phyloP scores from a whole-genome alignment of 2,329 filamentous ascomycete species.

The Hymenoscyphus fraxineus region DNA sequence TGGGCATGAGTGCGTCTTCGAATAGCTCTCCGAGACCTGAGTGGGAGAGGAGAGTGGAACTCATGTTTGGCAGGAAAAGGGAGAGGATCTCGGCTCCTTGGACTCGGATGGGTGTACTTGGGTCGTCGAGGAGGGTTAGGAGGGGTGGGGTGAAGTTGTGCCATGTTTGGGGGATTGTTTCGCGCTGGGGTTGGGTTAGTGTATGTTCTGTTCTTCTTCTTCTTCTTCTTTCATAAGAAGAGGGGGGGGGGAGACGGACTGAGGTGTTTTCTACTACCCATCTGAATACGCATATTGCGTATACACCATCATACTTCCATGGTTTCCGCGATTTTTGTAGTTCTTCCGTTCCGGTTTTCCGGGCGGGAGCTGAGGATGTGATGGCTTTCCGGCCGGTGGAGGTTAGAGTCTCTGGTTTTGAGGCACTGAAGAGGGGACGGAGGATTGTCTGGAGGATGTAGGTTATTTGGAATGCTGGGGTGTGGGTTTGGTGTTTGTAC shows the following conservation, averaged over 20 bases:
- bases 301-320: slow-evolving; percentile 56
- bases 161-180: slow-evolving; percentile 55
- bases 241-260: slow-evolving; percentile 37
- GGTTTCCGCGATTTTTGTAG: slow-evolving; percentile 47
- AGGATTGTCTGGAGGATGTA: slow-evolving; percentile 60
- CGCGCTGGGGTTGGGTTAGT: slow-evolving; percentile 33
- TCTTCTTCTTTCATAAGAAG: not conserved
- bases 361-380: slow-evolving; percentile 39
- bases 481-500: slow-evolving; percentile 20
- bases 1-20: slow-evolving; percentile 64
- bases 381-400: slow-evolving; percentile 54
- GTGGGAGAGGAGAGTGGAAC: slow-evolving; percentile 49
- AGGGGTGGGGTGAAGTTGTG: slow-evolving; percentile 66
- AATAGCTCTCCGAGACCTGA: slow-evolving; percentile 68
- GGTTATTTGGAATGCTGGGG: slow-evolving; percentile 45
- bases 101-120: slow-evolving; percentile 48
- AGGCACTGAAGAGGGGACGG: slow-evolving; percentile 62
- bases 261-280: slow-evolving; percentile 56
- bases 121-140: slow-evolving; percentile 65
- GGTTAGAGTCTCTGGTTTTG: slow-evolving; percentile 52
- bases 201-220: not conserved
- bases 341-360: slow-evolving; percentile 35
- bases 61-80: slow-evolving; percentile 53
- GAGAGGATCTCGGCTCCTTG: slow-evolving; percentile 53
- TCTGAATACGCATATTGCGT: slow-evolving; percentile 52